Conservation (phyloP, 2,329 filamentous ascomycete species). For the Colletotrichum sp. region DNA sequence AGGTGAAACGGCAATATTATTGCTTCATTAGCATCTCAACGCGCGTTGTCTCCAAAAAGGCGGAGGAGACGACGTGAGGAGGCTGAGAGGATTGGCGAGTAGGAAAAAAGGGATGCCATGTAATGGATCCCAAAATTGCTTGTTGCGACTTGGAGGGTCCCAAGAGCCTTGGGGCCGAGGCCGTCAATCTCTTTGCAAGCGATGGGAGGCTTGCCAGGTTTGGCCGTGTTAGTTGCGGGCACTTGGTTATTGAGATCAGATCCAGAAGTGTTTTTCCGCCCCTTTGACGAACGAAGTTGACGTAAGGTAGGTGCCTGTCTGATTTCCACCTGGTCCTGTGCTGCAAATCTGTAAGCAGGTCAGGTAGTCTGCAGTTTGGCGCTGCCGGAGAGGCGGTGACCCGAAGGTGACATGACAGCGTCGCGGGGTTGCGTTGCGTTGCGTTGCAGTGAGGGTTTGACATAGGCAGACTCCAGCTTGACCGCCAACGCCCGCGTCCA, state of each 20-base stretch:
- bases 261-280: background rate
- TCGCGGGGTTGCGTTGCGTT: background rate
- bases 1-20: slow-evolving; percentile 14
- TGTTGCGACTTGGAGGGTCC: background rate
- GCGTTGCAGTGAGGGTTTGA: slow-evolving; percentile 9
- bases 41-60: background rate
- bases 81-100: background rate
- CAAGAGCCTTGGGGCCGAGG: background rate
- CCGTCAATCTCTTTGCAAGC: background rate
- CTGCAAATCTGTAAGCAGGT: background rate
- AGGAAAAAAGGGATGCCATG: slow-evolving; percentile 1
- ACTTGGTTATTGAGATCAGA: background rate
- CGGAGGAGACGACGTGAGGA: background rate
- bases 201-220: background rate
- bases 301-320: background rate
- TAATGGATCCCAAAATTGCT: background rate
- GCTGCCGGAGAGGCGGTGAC: slow-evolving; percentile 10
- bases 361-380: background rate
- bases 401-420: slow-evolving; percentile 9
- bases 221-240: background rate
- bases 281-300: background rate
- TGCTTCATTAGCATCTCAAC: slow-evolving; percentile 8
- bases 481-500: background rate
- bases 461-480: background rate
- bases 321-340: background rate